phyloP scores from a whole-genome alignment of 352 stramenopile genomes.

The Phytophthora lateralis region DNA sequence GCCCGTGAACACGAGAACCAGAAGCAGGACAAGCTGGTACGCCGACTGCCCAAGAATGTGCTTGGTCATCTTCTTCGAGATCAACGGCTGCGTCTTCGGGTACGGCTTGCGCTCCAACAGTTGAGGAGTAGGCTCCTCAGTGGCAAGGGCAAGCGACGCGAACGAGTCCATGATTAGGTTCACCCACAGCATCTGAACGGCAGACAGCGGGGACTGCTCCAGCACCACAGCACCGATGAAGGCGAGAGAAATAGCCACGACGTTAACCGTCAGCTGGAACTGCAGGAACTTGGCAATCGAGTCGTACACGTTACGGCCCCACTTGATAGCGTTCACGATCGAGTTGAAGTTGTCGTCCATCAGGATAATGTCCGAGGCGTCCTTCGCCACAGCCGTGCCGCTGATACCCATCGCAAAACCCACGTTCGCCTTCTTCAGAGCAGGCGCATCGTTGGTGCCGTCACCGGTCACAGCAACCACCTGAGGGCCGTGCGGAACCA shows the following conservation, averaged over 20 bases:
- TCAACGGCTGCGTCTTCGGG: constrained; percentile 86
- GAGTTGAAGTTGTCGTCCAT: constrained; percentile 97
- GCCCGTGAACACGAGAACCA: constrained; percentile 81
- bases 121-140: constrained; percentile 86
- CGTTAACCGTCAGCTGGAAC: constrained; percentile 96
- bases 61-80: constrained; percentile 94
- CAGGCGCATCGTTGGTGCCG: constrained; percentile 95
- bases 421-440: constrained; percentile 95
- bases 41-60: constrained; percentile 94
- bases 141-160: constrained; percentile 94
- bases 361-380: constrained; percentile 95
- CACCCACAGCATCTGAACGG: constrained; percentile 97
- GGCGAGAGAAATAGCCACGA: constrained; percentile 90
- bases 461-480: constrained; percentile 97
- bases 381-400: constrained; percentile 94
- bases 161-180: constrained; percentile 99
- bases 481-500: constrained; percentile 64
- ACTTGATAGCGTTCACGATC: constrained; percentile 95
- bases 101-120: constrained; percentile 94
- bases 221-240: constrained; percentile 84
- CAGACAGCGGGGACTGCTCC: constrained; percentile 83
- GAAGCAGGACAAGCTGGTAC: constrained; percentile 90
- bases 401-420: constrained; percentile 93
- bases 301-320: constrained; percentile 95
- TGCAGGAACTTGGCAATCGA: constrained; percentile 96